Base-by-base conservation (phyloP, 164 flowering plant species). In the Stephania japonica region DNA sequence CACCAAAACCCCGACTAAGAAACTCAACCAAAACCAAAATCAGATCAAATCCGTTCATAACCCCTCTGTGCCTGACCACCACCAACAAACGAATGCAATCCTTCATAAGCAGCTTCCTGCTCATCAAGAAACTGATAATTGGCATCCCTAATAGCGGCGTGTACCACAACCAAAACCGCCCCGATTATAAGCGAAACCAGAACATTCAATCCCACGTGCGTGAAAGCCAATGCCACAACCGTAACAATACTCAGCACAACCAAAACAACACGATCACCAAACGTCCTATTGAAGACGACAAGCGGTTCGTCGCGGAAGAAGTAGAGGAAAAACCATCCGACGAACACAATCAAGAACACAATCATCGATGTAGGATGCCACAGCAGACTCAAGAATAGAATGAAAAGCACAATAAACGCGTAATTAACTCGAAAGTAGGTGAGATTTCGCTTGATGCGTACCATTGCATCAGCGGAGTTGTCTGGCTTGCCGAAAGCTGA, bases 321-420 rank as follows among this genome's bases (percentile, higher is more conserved):
- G 79, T 80, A 86, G 77, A 93, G 86, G 78, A 83, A 84, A 75
- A 83, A 62, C 94, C 94, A 90, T 2, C 83, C 87, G 65, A 78
- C 76, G 70, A 85, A 77, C 70, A 83, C 63, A 75, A 84, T 7
- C 42, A 86, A 61, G 83, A 87, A 82, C 69, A 88, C 81, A 69
- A 91, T 76, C 73, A 88, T 66, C 32, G 93, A 78, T 76, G 87
- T 13, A 12, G 95, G 97, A 78, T 84, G 94, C 77, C 76, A 78
- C 49, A 89, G 5, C 64, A 93, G 87, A 75, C 85, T 72, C 69
- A 88, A 72, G 83, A 87, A 81, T 76, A 90, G 78, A 75, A 85
- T 69, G 59, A 85, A 11, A 49, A 87, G 73, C 49, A 80, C 59
- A 78, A 85, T 41, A 14, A 84, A 4, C 53, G 86, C 71, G 85